Conservation (phyloP, 345 rosid species). For the Stellera chamaejasme region DNA sequence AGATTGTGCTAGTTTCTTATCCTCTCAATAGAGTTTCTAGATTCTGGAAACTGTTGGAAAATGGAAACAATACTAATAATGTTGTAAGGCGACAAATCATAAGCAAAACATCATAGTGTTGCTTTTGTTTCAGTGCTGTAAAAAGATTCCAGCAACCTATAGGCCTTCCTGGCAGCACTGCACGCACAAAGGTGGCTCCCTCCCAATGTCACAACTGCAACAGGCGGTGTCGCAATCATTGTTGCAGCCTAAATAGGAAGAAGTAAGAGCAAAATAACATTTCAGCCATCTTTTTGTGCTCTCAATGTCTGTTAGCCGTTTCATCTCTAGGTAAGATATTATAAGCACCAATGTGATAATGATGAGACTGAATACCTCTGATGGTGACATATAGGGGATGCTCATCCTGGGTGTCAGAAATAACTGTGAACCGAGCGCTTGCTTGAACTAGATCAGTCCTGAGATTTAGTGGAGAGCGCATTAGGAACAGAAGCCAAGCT, state of each 20-base stretch:
- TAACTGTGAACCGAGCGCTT: slow-evolving; percentile 17
- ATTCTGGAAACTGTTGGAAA: no score
- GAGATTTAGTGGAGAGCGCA: slow-evolving; percentile 3
- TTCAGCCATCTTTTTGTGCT: background rate
- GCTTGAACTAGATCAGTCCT: slow-evolving; percentile 16
- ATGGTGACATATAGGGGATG: slow-evolving; percentile 29
- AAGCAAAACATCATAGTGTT: no score
- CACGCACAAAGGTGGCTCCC: slow-evolving; percentile 61
- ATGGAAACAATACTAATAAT: no score
- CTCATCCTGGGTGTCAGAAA: slow-evolving; percentile 10
- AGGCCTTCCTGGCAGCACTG: slow-evolving; percentile 50
- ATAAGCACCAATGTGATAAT: background rate
- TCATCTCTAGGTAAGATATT: background rate
- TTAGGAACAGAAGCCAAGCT: slow-evolving; percentile 20
- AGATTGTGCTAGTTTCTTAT: no score
- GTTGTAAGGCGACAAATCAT: no score
- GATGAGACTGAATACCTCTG: slow-evolving; percentile 26
- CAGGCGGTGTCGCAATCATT: slow-evolving; percentile 71
- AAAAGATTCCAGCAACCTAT: slow-evolving; percentile 6
- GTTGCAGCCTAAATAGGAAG: slow-evolving; percentile 54
- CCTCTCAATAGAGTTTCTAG: no score
- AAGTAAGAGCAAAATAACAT: background rate
- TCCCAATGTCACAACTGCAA: slow-evolving; percentile 55
- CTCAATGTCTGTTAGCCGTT: background rate
- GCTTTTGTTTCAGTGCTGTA: background rate